Base-by-base conservation (phyloP, 208 protist genomes). In the Strigomonas oncopelti region DNA sequence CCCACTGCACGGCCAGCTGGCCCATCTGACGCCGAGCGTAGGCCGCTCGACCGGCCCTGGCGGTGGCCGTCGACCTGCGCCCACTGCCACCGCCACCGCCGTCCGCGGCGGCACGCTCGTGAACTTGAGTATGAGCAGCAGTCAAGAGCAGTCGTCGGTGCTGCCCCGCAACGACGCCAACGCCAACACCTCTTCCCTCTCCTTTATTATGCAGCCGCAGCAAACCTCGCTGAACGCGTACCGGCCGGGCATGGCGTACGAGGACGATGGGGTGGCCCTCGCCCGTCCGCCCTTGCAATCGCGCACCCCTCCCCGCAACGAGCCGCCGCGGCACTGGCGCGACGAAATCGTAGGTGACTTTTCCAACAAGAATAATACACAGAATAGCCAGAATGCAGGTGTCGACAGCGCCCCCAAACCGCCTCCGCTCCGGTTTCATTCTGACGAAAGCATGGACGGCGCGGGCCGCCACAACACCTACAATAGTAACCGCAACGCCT, bases 271-370 rank as follows among this genome's bases (percentile, higher is more conserved):
- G n/a, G 55, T 73, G 32, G 61, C 69, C 13, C 61, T 67, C 5
- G 69, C 69, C 3, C 59, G 58, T n/a, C 60, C 69, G 36, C 69
- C 69, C 2, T 16, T 73, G 24, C 69, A 66, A 27, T 51, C 61
- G 3, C 69, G 69, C 38, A 67, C 69, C 2, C 69, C 69, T 20
- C 60, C 61, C 22, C 56, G 53, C 46, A 67, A 73, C 28, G 58
- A 36, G 7, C 69, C 69, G 1, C 8, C 22, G 20, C 29, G 60
- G 28, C 48, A 67, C 16, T 73, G 69, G 69, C 59, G 69, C 22
- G 52, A 60, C 32, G 29, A 67, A 24, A 73, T 73, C 13, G 22
- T 61, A 11, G 45, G 67, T 18, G 69, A 73, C 48, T 53, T 69
- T 24, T 14, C 22, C 5, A 42, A 31, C 4, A 8, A 11, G 16